A percentile compares a stretch with the other conserved stretches of the same genome.
Evolutionary conservation across 169 alveolate species (phyloP).

Genomic region (Plasmodium cynomolgi): DNA sequence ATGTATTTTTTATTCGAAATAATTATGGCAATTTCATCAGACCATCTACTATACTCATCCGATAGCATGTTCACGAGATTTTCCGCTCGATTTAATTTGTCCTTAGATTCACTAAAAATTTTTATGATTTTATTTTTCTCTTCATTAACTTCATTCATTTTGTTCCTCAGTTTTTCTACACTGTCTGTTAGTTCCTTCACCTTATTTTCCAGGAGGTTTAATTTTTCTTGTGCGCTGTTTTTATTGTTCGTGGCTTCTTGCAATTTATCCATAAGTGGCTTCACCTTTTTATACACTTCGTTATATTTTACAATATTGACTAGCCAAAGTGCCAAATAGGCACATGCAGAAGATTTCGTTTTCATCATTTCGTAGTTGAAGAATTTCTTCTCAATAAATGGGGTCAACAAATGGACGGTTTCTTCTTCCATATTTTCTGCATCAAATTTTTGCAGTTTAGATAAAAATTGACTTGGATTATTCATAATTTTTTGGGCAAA

Average conservation of each 20-base stretch:
- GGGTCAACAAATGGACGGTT: conserved; percentile 90
- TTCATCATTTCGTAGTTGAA: conserved; percentile 94
- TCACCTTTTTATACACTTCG: conserved; percentile 93
- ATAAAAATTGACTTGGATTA: conserved; percentile 92
- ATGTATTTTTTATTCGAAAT: conserved; percentile 90
- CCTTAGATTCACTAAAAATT: conserved; percentile 91
- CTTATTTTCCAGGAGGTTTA: conserved; percentile 91
- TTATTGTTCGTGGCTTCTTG: conserved; percentile 92
- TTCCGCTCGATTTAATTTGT: conserved; percentile 93
- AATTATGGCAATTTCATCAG: conserved; percentile 90
- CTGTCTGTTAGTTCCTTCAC: conserved; percentile 90
- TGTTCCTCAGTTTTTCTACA: conserved; percentile 87
- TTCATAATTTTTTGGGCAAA: conserved; percentile 94
- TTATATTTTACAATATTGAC: conserved; percentile 93
- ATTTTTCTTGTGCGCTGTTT: conserved; percentile 92
- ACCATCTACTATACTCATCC: conserved; percentile 97
- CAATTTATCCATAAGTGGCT: conserved; percentile 93
- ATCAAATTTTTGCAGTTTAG: conserved; percentile 91
- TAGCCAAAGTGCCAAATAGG: conserved; percentile 95
- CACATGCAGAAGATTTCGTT: conserved; percentile 94
- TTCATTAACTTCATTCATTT: conserved; percentile 92
- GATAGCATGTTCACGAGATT: conserved; percentile 95
- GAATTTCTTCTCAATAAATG: conserved; percentile 90
- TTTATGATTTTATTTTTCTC: conserved; percentile 90
- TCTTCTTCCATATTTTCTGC: conserved; percentile 94